Percentiles rank a stretch among this genome's conserved stretches.
Conservation (phyloP, 805 yeast species). For the Candida nemodendra region DNA sequence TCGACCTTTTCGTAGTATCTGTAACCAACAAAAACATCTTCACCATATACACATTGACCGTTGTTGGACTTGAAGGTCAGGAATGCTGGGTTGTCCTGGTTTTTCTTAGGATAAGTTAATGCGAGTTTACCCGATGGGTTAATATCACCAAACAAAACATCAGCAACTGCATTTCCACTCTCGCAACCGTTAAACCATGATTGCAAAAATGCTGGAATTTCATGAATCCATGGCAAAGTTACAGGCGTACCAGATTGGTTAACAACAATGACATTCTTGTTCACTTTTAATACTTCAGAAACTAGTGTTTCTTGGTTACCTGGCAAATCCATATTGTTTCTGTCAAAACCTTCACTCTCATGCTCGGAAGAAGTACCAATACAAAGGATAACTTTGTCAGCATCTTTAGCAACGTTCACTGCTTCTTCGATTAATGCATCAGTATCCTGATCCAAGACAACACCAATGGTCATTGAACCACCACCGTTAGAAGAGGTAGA, state of each 20-base stretch:
- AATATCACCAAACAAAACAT: conserved; percentile 54
- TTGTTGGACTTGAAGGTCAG: conserved; percentile 48
- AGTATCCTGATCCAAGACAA: conserved; percentile 23
- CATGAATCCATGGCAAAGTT: conserved; percentile 48
- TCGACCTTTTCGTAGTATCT: conserved; percentile 53
- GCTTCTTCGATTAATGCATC: conserved; percentile 39
- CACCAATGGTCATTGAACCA: conserved; percentile 27
- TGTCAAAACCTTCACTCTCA: conserved; percentile 60
- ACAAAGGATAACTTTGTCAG: conserved; percentile 51
- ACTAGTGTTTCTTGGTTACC: conserved; percentile 45
- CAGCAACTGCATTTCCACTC: conserved; percentile 55
- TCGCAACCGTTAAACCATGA: conserved; percentile 60
- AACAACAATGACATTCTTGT: conserved; percentile 51
- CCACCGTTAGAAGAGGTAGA: conserved; percentile 23
- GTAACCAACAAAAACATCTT: conserved; percentile 64
- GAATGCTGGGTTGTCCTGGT: conserved; percentile 55
- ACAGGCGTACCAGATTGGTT: conserved; percentile 62
- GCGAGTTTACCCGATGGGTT: conserved; percentile 61
- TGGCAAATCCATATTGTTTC: conserved; percentile 50
- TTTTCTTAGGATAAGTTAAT: conserved; percentile 49
- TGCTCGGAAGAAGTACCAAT: conserved; percentile 52
- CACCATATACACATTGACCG: conserved; percentile 59
- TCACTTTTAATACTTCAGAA: conserved; percentile 42
- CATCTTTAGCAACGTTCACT: conserved; percentile 44
- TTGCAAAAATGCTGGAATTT: conserved; percentile 44